phyloP scores from a whole-genome alignment of 2,329 filamentous ascomycete genomes.

The Alternaria dauci region DNA sequence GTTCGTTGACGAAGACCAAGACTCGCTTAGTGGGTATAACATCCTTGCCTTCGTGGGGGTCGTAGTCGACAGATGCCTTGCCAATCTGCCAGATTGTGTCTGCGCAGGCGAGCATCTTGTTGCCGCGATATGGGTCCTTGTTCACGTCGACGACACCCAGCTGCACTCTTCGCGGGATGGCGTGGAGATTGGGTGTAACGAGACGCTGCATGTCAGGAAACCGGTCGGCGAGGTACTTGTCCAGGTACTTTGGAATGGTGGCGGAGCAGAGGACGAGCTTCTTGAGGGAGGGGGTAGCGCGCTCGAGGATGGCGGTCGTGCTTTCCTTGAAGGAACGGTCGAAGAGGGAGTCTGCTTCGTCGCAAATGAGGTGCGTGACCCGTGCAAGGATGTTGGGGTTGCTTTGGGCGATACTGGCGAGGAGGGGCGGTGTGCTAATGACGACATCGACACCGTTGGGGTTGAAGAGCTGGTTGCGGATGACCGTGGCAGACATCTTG shows the following conservation, averaged over 20 bases:
- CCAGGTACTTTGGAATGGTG: slow-evolving; percentile 89
- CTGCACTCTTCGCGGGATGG: slow-evolving; percentile 92
- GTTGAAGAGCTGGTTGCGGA: slow-evolving; percentile 84
- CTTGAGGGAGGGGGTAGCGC: slow-evolving; percentile 79
- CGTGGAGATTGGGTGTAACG: slow-evolving; percentile 94
- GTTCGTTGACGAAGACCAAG: slow-evolving; percentile 96
- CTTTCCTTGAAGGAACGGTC: slow-evolving; percentile 90
- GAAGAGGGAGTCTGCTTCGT: slow-evolving; percentile 95
- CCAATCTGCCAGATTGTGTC: slow-evolving; percentile 95
- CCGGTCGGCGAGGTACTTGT: slow-evolving; percentile 80
- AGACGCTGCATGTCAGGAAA: slow-evolving; percentile 87
- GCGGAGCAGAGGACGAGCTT: slow-evolving; percentile 94
- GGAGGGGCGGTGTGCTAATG: slow-evolving; percentile 86
- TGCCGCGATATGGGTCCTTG: slow-evolving; percentile 90
- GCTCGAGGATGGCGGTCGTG: slow-evolving; percentile 83
- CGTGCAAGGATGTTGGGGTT: slow-evolving; percentile 94
- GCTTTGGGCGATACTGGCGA: slow-evolving; percentile 84
- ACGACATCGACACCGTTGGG: slow-evolving; percentile 84
- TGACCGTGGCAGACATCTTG: slow-evolving; percentile 76
- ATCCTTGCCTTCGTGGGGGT: slow-evolving; percentile 56
- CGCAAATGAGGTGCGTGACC: slow-evolving; percentile 86
- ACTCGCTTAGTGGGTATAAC: slow-evolving; percentile 79
- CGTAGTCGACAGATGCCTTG: slow-evolving; percentile 67
- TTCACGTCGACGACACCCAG: slow-evolving; percentile 92
- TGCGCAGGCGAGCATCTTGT: slow-evolving; percentile 91